Conservation (phyloP, 805 yeast genomes). For the Monosporozyma siamensis region DNA sequence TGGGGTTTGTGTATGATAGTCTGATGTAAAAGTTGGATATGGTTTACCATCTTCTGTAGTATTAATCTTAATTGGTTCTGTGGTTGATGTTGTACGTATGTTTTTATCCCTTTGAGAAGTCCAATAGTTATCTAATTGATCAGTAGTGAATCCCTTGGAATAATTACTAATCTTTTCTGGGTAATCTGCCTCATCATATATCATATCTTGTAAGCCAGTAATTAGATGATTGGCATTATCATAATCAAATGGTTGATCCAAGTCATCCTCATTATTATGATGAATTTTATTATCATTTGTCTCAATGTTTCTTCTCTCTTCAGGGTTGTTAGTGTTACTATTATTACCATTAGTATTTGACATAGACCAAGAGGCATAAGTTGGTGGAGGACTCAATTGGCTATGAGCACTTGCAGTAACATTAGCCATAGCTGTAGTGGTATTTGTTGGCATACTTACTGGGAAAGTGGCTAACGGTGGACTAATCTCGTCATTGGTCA, state of each 20-base stretch:
- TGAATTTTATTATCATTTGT: background rate
- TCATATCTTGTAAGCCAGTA: slow-evolving; percentile 28
- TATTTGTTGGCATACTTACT: slow-evolving; percentile 10
- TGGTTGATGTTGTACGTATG: background rate
- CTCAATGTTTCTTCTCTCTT: background rate
- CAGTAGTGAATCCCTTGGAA: slow-evolving; percentile 28
- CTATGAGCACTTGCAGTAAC: slow-evolving; percentile 9
- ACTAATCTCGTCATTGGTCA: background rate
- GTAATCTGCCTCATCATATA: slow-evolving; percentile 25
- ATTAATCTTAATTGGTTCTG: background rate
- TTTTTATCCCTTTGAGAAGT: slow-evolving; percentile 9
- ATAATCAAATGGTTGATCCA: slow-evolving; percentile 24
- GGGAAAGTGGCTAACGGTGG: background rate
- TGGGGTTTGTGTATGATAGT: background rate
- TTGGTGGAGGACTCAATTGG: slow-evolving; percentile 6
- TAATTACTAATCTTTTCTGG: slow-evolving; percentile 23
- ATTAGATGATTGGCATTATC: slow-evolving; percentile 25
- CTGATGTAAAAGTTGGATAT: slow-evolving; percentile 1
- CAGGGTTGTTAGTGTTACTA: background rate
- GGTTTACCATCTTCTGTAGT: background rate
- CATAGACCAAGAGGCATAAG: background rate
- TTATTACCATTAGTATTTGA: background rate
- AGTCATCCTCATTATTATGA: slow-evolving; percentile 1
- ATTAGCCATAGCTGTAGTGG: slow-evolving; percentile 12
- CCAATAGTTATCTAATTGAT: slow-evolving; percentile 32